Percentiles rank a stretch among this genome's conserved stretches.
These are phyloP conservation scores for Fusarium protoensiforme DNA, from an alignment of 2,329 filamentous ascomycete genomes.

Conservation along the genomic window DNA sequence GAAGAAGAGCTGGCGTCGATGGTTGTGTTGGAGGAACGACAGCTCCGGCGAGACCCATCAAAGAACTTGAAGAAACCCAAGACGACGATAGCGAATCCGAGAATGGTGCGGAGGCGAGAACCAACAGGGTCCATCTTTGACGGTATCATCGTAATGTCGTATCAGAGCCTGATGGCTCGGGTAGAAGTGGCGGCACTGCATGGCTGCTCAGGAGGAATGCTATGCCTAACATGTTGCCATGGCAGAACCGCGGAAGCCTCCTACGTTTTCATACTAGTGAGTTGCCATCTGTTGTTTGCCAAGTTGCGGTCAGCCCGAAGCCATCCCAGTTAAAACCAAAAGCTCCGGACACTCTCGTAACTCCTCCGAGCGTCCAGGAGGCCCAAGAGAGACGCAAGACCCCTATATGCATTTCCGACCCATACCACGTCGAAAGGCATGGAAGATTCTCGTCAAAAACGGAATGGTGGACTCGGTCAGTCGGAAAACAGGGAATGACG, in stretches of 20 bases:
- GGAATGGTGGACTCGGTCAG: not conserved
- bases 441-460: slow-evolving; percentile 20
- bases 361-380: not conserved
- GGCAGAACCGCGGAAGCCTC: not conserved
- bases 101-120: not conserved
- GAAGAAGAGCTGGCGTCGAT: not conserved
- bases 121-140: not conserved
- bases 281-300: not conserved
- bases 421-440: not conserved
- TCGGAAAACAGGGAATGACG: slow-evolving; percentile 27
- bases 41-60: slow-evolving; percentile 2
- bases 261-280: not conserved
- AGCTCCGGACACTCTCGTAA: not conserved
- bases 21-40: not conserved
- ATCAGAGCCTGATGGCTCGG: not conserved
- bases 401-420: not conserved
- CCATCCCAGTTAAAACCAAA: not conserved
- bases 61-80: not conserved
- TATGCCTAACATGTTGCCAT: not conserved
- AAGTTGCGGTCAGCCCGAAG: not conserved
- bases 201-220: not conserved
- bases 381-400: not conserved
- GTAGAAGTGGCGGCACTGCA: not conserved
- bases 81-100: not conserved
- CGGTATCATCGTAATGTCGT: not conserved